Base-by-base conservation (phyloP, 306 rosid genomes). In the Acmispon strigosus region DNA sequence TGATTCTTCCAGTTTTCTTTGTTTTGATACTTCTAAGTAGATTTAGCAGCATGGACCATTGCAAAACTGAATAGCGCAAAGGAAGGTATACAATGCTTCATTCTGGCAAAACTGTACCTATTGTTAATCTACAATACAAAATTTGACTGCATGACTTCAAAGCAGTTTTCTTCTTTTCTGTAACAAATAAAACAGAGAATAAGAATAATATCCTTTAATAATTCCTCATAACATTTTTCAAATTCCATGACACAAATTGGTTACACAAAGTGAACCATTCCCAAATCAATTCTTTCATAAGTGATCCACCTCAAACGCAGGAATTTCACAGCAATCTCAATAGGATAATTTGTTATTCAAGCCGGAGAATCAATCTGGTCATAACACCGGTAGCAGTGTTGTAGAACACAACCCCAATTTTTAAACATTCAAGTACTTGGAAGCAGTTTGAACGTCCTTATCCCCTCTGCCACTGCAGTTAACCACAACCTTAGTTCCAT, bases 391-490 rank as follows among this genome's bases (percentile, higher is more conserved):
- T 32, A 44, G 56, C 39, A 59, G 55, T 48, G 11, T 24, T 14
- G 62, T 13, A 37, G 69, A 58, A 60, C 4, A 61, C 0, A 39
- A 51, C 16, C 42, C 24, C 66, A 4, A 9, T 1, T 39, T 48
- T 87, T 84, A 93, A 64, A 88, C 16, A 82, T 88, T 60, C 79
- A 93, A 69, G 70, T 81, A 65, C 79, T 90, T 93, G 85, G 80
- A 82, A 10, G 89, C 97, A 11, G 96, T 90, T 14, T 93, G 90
- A 52, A 93, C 98, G 18, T 93, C 98, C 84, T 93, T 93, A 63
- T 93, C 98, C 15, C 98, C 98, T 83, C 98, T 82, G 73, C 97
- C 97, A 45, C 98, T 90, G 86, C 85, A 93, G 81, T 88, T 88
- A 7, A 90, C 75, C n/a, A 93, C 95, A 16, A 94, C 87, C 86